A percentile compares a stretch with the other conserved stretches of the same genome.
phyloP scores from a whole-genome alignment of 331 rosid species.

The Prunus yedoensis region DNA sequence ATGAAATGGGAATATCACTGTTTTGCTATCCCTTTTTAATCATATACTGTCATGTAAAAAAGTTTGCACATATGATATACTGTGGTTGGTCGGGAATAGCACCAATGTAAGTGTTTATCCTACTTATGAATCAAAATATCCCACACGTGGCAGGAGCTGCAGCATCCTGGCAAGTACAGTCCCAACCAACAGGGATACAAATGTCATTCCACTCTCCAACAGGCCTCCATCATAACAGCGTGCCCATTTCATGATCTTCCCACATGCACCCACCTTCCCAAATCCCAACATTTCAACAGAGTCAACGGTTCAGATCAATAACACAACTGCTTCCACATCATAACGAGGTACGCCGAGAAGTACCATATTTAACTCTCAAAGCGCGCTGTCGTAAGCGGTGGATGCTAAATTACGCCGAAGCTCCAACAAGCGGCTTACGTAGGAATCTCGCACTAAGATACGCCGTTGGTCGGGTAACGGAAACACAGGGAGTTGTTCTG shows the following conservation, averaged over 20 bases:
- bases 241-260: slow-evolving; percentile 22
- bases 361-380: slow-evolving; percentile 11
- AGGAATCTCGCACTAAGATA: neutral
- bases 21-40: no score
- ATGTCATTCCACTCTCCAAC: neutral
- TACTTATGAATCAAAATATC: no score
- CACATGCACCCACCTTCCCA: slow-evolving; percentile 2
- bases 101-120: no score
- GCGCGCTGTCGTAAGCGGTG: neutral
- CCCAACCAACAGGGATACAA: neutral
- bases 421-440: neutral
- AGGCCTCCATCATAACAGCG: slow-evolving; percentile 22
- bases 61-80: accelerated
- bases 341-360: neutral
- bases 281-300: neutral
- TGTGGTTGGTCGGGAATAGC: accelerated
- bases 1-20: no score
- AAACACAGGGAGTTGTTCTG: neutral
- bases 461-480: slow-evolving; percentile 29
- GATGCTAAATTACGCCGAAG: slow-evolving; percentile 3
- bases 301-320: neutral
- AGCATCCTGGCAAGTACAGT: neutral
- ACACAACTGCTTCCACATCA: neutral
- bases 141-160: neutral
- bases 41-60: accelerated